These are phyloP conservation scores for Paecilomyces sp. DNA, from an alignment of 2,329 filamentous ascomycete genomes.

Conservation along the genomic window DNA sequence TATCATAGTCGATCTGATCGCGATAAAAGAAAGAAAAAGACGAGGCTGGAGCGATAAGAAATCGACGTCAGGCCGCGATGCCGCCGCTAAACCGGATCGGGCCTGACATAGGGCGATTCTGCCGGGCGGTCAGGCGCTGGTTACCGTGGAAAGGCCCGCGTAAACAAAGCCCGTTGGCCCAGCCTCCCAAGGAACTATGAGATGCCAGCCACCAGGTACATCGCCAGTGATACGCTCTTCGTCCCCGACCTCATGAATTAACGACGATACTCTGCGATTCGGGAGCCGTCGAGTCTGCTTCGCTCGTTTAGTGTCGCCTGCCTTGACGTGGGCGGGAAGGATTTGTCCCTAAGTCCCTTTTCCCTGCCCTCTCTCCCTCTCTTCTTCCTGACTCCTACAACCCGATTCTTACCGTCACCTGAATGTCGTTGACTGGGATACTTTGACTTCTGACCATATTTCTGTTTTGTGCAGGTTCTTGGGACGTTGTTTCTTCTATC, in stretches of 20 bases:
- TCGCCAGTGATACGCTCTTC: background rate
- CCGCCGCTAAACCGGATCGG: conserved; percentile 2
- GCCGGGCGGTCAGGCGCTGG: conserved; percentile 23
- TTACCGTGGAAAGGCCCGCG: conserved; percentile 28
- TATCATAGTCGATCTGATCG: too few relatives aligned
- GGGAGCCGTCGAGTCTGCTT: background rate
- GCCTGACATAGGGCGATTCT: conserved; percentile 8
- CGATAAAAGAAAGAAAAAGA: background rate
- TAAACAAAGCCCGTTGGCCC: conserved; percentile 38
- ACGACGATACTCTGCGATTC: background rate
- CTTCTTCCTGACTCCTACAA: background rate
- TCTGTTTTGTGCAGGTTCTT: background rate
- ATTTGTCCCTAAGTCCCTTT: conserved; percentile 18
- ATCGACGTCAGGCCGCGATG: background rate
- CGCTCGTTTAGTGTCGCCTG: background rate
- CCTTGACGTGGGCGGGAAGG: conserved; percentile 14
- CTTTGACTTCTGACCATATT: background rate
- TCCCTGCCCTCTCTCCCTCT: conserved; percentile 15
- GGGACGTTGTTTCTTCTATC: background rate
- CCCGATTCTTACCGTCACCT: background rate
- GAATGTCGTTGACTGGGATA: background rate
- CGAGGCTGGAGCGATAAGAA: conserved; percentile 1
- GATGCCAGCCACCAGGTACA: conserved; percentile 27
- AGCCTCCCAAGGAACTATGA: conserved; percentile 23
- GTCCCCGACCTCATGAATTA: conserved; percentile 9